Evolutionary conservation across 805 yeast genomes (phyloP).

Genomic region (Schizosaccharomyces osmophilus): DNA sequence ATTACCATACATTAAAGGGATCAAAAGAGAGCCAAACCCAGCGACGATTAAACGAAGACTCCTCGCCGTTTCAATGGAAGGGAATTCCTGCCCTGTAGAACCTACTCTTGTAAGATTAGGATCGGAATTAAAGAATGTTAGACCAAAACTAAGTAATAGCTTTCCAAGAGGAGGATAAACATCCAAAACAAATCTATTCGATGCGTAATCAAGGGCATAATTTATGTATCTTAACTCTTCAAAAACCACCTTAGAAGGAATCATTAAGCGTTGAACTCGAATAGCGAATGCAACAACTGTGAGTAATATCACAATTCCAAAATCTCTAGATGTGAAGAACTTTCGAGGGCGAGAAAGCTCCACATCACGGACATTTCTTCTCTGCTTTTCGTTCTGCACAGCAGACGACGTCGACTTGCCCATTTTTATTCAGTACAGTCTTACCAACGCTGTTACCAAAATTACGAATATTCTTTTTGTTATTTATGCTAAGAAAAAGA

Average conservation of each 20-base stretch:
- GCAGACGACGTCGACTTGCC: background rate
- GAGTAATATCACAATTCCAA: slow-evolving; percentile 10
- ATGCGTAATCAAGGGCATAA: slow-evolving; percentile 62
- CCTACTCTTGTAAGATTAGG: slow-evolving; percentile 17
- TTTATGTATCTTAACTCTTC: slow-evolving; percentile 94
- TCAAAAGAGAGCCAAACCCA: slow-evolving; percentile 26
- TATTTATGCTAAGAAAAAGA: too few relatives aligned
- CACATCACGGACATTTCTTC: background rate
- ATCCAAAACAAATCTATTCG: slow-evolving; percentile 41
- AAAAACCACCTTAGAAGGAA: slow-evolving; percentile 66
- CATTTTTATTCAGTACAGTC: too few relatives aligned
- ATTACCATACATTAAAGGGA: slow-evolving; percentile 29
- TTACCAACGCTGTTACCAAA: too few relatives aligned
- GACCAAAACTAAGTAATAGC: slow-evolving; percentile 30
- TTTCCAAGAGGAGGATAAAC: slow-evolving; percentile 53
- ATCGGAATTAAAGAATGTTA: slow-evolving; percentile 27
- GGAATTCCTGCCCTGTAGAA: slow-evolving; percentile 14
- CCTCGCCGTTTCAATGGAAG: slow-evolving; percentile 23
- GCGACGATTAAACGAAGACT: slow-evolving; percentile 35
- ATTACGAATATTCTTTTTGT: too few relatives aligned
- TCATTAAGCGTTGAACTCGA: slow-evolving; percentile 34
- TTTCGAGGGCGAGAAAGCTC: slow-evolving; percentile 3
- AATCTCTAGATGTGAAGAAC: background rate
- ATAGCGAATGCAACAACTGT: slow-evolving; percentile 28
- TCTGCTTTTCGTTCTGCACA: background rate